phyloP scores from a whole-genome alignment of 2,329 filamentous ascomycete genomes.

The Lachnellula subtilissima region DNA sequence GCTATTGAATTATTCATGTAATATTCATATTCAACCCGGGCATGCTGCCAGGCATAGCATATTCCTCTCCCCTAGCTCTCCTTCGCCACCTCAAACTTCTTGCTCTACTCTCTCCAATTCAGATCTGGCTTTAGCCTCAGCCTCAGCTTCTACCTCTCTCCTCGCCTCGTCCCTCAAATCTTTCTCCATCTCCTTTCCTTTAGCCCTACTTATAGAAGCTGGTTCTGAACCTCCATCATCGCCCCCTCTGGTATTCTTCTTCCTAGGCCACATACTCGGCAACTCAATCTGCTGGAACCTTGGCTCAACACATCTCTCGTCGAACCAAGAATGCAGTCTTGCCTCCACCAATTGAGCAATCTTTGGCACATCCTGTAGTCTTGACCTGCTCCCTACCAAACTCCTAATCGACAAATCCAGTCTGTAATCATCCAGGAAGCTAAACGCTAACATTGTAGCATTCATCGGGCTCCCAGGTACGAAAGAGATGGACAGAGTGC shows the following conservation, averaged over 20 bases:
- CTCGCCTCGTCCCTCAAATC: slow-evolving; percentile 49
- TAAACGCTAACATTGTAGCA: slow-evolving; percentile 86
- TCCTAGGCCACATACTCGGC: slow-evolving; percentile 77
- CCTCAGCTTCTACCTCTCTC: slow-evolving; percentile 44
- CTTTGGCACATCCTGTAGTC: slow-evolving; percentile 81
- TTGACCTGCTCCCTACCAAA: slow-evolving; percentile 71
- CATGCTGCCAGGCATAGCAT: slow-evolving; percentile 35
- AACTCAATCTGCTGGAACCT: slow-evolving; percentile 82
- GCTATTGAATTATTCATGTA: background rate
- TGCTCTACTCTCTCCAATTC: slow-evolving; percentile 28
- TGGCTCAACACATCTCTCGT: slow-evolving; percentile 79
- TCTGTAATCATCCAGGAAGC: slow-evolving; percentile 84
- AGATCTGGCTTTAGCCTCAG: slow-evolving; percentile 35
- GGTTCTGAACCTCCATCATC: slow-evolving; percentile 43
- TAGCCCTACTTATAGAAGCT: slow-evolving; percentile 47
- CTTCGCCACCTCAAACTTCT: slow-evolving; percentile 31
- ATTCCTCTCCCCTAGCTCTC: slow-evolving; percentile 30
- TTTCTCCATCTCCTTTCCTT: slow-evolving; percentile 48
- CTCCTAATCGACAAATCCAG: slow-evolving; percentile 78
- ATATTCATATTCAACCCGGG: slow-evolving; percentile 26
- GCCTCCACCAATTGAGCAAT: slow-evolving; percentile 80
- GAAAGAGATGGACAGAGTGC: slow-evolving; percentile 89
- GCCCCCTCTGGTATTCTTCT: slow-evolving; percentile 74
- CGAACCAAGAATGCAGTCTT: slow-evolving; percentile 79
- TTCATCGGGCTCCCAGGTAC: slow-evolving; percentile 68